phyloP scores from a whole-genome alignment of 345 rosid species.

The Reutealis trisperma region DNA sequence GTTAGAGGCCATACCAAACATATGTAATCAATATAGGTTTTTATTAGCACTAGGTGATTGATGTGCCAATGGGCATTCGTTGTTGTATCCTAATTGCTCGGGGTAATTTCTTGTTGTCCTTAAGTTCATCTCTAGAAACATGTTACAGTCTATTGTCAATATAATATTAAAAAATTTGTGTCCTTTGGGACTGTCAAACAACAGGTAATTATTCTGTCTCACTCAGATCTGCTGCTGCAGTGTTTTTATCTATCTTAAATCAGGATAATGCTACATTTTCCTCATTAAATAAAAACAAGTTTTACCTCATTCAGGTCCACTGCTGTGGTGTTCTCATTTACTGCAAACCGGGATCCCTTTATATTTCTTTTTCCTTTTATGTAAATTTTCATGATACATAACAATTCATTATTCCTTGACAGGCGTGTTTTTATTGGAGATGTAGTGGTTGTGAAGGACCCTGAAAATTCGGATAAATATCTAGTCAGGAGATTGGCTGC shows the following conservation, averaged over 20 bases:
- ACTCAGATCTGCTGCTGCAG: not conserved
- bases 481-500: conserved; percentile 91
- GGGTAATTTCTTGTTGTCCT: no score
- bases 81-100: no score
- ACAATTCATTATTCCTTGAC: conserved; percentile 19
- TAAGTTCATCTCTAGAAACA: not conserved
- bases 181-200: not conserved
- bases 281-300: not conserved
- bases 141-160: not conserved
- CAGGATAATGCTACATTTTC: not conserved
- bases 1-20: no score
- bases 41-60: no score
- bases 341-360: not conserved
- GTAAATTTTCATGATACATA: not conserved
- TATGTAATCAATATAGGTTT: no score
- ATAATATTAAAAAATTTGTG: no score
- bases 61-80: no score
- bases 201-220: not conserved
- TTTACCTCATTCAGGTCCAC: not conserved
- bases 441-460: conserved; percentile 89
- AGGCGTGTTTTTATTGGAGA: conserved; percentile 86
- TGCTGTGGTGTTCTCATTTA: not conserved
- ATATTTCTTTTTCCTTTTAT: not conserved
- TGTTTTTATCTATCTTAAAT: not conserved
- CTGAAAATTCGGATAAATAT: conserved; percentile 50